phyloP scores from a whole-genome alignment of 805 yeast genomes.

The Sungouiozyma ichnusensis region DNA sequence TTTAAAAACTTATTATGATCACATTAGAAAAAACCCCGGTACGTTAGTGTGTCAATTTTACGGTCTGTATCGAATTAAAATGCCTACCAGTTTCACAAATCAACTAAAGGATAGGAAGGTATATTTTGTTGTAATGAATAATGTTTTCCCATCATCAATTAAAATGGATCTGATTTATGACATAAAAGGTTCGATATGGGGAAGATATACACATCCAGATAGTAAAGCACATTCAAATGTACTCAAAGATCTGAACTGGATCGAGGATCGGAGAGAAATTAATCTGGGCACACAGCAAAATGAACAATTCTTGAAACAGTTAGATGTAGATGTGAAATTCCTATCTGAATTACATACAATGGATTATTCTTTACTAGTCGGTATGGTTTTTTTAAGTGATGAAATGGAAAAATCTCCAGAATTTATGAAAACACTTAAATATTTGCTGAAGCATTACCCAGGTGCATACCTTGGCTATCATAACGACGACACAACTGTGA shows the following conservation, averaged over 20 bases:
- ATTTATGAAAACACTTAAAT: slow-evolving; percentile 4
- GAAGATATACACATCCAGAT: slow-evolving; percentile 45
- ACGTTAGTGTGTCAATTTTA: slow-evolving; percentile 88
- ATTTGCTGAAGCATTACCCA: slow-evolving; percentile 53
- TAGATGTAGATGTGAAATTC: slow-evolving; percentile 62
- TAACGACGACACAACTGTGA: slow-evolving; percentile 36
- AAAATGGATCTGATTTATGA: slow-evolving; percentile 81
- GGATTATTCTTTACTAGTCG: slow-evolving; percentile 89
- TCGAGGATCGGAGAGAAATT: slow-evolving; percentile 51
- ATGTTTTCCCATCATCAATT: slow-evolving; percentile 86
- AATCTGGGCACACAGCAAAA: slow-evolving; percentile 11
- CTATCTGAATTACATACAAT: slow-evolving; percentile 70
- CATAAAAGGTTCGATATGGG: slow-evolving; percentile 85
- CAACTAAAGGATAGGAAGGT: slow-evolving; percentile 51
- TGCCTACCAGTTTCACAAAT: slow-evolving; percentile 47
- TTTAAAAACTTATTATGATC: slow-evolving; percentile 68
- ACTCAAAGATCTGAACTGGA: slow-evolving; percentile 82
- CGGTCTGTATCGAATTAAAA: slow-evolving; percentile 86
- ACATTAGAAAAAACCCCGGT: slow-evolving; percentile 73
- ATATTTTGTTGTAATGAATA: slow-evolving; percentile 93
- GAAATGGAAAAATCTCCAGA: slow-evolving; percentile 26
- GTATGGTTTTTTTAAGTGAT: slow-evolving; percentile 64
- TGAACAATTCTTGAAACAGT: slow-evolving; percentile 47
- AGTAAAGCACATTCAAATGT: slow-evolving; percentile 30
- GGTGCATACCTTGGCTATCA: slow-evolving; percentile 74